phyloP scores from a whole-genome alignment of 345 rosid genomes.

The Murraya koenigii region DNA sequence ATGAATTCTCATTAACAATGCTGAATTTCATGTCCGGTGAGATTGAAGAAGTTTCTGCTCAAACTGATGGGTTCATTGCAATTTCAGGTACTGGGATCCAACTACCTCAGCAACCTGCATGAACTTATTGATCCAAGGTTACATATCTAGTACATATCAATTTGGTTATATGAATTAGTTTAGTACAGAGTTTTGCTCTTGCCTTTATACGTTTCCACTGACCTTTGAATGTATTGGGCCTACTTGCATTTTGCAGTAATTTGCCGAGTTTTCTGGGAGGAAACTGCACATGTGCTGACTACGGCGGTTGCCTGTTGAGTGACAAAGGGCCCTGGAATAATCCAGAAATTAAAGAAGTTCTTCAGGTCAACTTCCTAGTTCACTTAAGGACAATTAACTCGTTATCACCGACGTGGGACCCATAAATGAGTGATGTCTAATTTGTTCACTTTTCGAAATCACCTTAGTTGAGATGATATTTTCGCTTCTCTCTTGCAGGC shows the following conservation, averaged over 20 bases:
- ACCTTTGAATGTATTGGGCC: background rate
- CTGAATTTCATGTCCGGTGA: background rate
- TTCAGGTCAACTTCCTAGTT: conserved; percentile 41
- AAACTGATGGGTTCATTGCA: background rate
- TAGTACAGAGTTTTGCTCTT: background rate
- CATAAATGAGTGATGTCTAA: background rate
- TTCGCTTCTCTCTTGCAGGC: conserved; percentile 26
- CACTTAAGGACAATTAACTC: background rate
- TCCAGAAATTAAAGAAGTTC: conserved; percentile 46
- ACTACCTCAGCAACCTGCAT: conserved; percentile 34
- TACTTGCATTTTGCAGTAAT: conserved; percentile 33
- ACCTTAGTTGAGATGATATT: background rate
- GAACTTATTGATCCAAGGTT: conserved; percentile 55
- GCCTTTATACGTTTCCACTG: background rate
- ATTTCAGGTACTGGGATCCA: conserved; percentile 52
- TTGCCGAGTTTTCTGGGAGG: conserved; percentile 66
- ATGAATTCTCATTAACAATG: conserved; percentile 2
- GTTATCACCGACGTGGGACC: background rate
- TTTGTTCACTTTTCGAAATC: background rate
- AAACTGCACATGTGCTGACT: conserved; percentile 53
- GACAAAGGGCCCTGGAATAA: conserved; percentile 70
- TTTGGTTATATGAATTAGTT: background rate
- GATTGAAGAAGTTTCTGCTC: background rate
- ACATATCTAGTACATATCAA: background rate
- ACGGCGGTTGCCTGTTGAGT: conserved; percentile 59